A percentile compares a stretch with the other conserved stretches of the same genome.
These are phyloP conservation scores for Leucosporidium creatinivorum DNA, from an alignment of 768 basidiomycete species.

Conservation along the genomic window DNA sequence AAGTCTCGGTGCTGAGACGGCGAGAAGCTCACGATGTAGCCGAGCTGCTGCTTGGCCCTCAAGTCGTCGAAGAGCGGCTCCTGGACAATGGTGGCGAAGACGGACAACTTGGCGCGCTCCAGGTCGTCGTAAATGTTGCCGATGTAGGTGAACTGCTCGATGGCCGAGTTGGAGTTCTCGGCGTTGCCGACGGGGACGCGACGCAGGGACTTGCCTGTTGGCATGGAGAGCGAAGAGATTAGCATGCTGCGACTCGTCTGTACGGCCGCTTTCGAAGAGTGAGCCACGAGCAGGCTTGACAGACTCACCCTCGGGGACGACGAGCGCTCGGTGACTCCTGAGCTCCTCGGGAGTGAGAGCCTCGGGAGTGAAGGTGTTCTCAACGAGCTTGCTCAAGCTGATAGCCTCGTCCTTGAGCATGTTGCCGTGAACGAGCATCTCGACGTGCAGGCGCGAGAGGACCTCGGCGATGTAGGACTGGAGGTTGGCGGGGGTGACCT, in stretches of 20 bases:
- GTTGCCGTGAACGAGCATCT: constrained; percentile 75
- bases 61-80: constrained; percentile 88
- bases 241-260: background rate
- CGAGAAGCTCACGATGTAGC: constrained; percentile 67
- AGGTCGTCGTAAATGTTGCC: constrained; percentile 60
- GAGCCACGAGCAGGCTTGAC: no score
- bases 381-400: constrained; percentile 61
- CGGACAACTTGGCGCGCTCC: constrained; percentile 58
- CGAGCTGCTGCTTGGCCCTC: constrained; percentile 89
- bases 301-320: constrained; percentile 60
- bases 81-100: constrained; percentile 75
- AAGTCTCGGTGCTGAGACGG: background rate
- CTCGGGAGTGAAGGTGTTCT: constrained; percentile 57
- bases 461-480: constrained; percentile 55
- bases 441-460: constrained; percentile 59
- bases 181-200: constrained; percentile 64
- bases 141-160: constrained; percentile 78
- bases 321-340: constrained; percentile 49
- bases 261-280: background rate
- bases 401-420: constrained; percentile 75
- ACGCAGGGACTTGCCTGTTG: constrained; percentile 64
- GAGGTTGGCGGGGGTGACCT: constrained; percentile 61
- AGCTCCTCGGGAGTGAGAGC: constrained; percentile 59
- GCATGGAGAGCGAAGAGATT: background rate
- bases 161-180: constrained; percentile 74